Conservation (phyloP, 495 filamentous ascomycete species). For the Neurospora intermedia region DNA sequence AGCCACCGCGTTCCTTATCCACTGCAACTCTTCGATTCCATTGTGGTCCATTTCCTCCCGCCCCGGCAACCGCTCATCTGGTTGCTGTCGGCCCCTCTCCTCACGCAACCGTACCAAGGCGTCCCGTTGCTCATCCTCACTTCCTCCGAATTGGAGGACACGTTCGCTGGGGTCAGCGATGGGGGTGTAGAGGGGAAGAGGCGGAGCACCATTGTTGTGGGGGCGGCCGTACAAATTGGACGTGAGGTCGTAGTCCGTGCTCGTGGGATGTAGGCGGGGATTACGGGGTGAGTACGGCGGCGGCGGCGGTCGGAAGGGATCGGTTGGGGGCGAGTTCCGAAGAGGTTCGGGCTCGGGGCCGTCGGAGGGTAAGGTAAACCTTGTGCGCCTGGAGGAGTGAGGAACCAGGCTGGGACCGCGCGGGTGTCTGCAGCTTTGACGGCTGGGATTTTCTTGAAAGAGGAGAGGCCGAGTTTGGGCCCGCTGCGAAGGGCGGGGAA, state of each 20-base stretch:
- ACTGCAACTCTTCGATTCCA: too few relatives aligned
- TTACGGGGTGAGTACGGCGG: neutral
- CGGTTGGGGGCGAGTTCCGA: neutral
- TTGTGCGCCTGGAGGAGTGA: neutral
- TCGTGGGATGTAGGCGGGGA: neutral
- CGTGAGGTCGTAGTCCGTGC: neutral
- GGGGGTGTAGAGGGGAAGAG: neutral
- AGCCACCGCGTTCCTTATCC: too few relatives aligned
- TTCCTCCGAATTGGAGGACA: neutral
- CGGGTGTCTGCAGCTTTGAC: neutral
- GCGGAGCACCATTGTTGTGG: neutral
- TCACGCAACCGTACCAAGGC: neutral
- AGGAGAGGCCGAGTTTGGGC: neutral
- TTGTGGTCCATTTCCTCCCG: too few relatives aligned
- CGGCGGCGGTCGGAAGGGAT: neutral
- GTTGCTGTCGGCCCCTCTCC: neutral
- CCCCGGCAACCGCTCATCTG: neutral
- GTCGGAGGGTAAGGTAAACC: neutral
- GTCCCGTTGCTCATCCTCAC: neutral
- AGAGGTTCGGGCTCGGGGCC: neutral
- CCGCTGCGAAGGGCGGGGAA: neutral
- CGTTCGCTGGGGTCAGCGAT: neutral
- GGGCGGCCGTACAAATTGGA: neutral
- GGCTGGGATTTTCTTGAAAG: neutral
- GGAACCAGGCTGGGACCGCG: neutral